Evolutionary conservation across 2,329 filamentous ascomycete genomes (phyloP).

Genomic region (Ophiobolus disseminans): DNA sequence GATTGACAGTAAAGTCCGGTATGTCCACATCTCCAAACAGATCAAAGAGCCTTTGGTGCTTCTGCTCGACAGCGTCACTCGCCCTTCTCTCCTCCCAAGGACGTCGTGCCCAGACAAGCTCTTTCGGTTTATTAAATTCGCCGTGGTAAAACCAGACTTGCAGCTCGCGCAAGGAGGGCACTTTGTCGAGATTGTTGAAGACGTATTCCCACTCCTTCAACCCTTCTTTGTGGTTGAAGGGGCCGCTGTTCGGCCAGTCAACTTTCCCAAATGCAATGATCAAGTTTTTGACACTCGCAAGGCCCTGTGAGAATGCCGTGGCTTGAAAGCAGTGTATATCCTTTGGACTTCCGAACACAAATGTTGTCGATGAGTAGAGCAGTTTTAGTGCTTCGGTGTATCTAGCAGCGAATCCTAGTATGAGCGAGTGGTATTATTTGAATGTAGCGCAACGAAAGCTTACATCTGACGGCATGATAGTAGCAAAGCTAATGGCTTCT

Average conservation of each 20-base stretch:
- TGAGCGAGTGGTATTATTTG: constrained; percentile 2
- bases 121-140: constrained; percentile 1
- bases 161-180: constrained; percentile 8
- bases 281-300: constrained; percentile 8
- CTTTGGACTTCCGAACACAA: constrained; percentile 13
- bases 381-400: constrained; percentile 11
- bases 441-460: constrained; percentile 1
- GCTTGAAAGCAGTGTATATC: constrained; percentile 14
- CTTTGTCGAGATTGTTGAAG: constrained; percentile 6
- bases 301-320: constrained; percentile 10
- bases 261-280: constrained; percentile 13
- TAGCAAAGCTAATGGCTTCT: constrained; percentile 11
- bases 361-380: constrained; percentile 15
- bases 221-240: not conserved
- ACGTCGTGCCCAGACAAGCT: constrained; percentile 7
- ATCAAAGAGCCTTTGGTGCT: constrained; percentile 11
- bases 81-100: constrained; percentile 5
- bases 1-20: constrained; percentile 9
- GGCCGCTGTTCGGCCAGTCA: constrained; percentile 8
- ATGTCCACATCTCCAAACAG: constrained; percentile 7
- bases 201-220: constrained; percentile 5
- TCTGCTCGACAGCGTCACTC: constrained; percentile 9
- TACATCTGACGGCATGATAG: constrained; percentile 18
- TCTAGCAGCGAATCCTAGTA: constrained; percentile 4
- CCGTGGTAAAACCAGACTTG: constrained; percentile 8